Percentiles rank a stretch among this genome's conserved stretches.
Evolutionary conservation across 257 asterid genomes (phyloP).

Genomic region (Gynochthodes officinalis): DNA sequence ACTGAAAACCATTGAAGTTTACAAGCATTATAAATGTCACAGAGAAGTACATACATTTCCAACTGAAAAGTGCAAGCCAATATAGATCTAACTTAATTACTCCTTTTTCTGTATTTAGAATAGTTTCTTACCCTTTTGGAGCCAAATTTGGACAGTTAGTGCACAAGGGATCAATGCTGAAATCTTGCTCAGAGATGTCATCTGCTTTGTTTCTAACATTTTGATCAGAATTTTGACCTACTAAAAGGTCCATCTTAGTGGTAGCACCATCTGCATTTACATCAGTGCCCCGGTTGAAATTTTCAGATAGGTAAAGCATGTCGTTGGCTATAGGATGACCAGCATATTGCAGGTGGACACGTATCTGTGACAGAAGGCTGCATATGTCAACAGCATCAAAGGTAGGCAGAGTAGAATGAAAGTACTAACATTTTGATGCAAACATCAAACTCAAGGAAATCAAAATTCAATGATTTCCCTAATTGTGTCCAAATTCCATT

Average conservation of each 20-base stretch:
- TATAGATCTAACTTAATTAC: neutral
- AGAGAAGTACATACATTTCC: neutral
- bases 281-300: constrained; percentile 36
- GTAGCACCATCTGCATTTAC: constrained; percentile 62
- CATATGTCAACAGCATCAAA: constrained; percentile 3
- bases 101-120: neutral
- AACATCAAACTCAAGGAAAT: no score
- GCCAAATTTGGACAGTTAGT: constrained; percentile 89
- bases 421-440: neutral
- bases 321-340: constrained; percentile 98
- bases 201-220: constrained; percentile 29
- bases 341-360: constrained; percentile 77
- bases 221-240: constrained; percentile 29
- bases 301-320: constrained; percentile 62
- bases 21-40: neutral
- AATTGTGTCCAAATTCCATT: no score
- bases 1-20: neutral
- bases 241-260: constrained; percentile 29
- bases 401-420: neutral
- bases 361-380: constrained; percentile 56
- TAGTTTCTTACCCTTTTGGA: constrained; percentile 73
- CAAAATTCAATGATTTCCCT: no score
- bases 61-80: constrained; percentile 5
- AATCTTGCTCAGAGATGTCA: constrained; percentile 41
- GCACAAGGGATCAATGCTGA: constrained; percentile 79